A percentile compares a stretch with the other conserved stretches of the same genome.
Conservation (phyloP, 192 early-diverging fungal genomes). For the Geranomyces variabilis region DNA sequence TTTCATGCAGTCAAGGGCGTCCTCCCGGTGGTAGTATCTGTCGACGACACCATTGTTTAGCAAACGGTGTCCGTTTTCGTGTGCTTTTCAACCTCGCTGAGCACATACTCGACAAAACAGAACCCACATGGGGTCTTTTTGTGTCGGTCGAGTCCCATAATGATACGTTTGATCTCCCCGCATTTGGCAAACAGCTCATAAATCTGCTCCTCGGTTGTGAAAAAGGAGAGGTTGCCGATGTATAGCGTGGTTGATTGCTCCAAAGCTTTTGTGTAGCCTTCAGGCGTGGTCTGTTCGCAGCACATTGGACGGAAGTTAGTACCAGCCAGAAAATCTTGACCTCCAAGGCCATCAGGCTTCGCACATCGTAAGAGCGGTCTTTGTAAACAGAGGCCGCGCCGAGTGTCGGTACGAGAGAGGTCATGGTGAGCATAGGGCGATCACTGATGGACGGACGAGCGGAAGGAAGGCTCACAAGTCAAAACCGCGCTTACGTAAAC, state of each 20-base stretch:
- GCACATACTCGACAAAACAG: conserved; percentile 95
- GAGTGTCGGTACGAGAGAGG: conserved; percentile 68
- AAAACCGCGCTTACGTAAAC: too few species aligned
- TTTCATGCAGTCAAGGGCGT: conserved; percentile 92
- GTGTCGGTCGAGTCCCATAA: conserved; percentile 95
- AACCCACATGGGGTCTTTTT: conserved; percentile 97
- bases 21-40: conserved; percentile 87
- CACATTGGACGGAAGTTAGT: neutral
- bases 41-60: neutral
- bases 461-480: too few species aligned
- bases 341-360: too few species aligned
- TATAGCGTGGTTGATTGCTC: conserved; percentile 80
- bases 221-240: conserved; percentile 96
- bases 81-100: neutral
- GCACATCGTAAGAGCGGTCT: conserved; percentile 77
- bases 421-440: conserved; percentile 42
- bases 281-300: neutral
- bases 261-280: conserved; percentile 38
- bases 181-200: conserved; percentile 93
- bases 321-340: conserved; percentile 1
- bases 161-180: conserved; percentile 98
- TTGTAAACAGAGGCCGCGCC: conserved; percentile 84
- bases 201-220: conserved; percentile 98
- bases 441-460: too few species aligned
- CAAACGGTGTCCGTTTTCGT: neutral